These are phyloP conservation scores for Graphiopsis chlorocephala DNA, from an alignment of 2,329 filamentous ascomycete genomes.

Conservation along the genomic window DNA sequence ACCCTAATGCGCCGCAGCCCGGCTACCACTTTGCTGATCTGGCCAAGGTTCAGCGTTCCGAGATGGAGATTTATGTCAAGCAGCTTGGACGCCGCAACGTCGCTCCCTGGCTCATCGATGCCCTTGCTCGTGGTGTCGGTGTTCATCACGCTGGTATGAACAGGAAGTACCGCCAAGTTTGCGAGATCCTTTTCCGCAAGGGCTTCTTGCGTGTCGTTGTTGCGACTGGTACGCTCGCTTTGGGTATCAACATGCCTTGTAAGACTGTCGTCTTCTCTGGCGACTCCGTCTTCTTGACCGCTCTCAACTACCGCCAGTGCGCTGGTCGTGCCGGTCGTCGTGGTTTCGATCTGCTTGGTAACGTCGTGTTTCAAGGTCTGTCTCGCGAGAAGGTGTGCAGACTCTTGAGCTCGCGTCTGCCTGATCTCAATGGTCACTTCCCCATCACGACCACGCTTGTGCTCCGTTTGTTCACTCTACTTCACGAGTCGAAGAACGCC, in stretches of 20 bases:
- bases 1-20: constrained; percentile 62
- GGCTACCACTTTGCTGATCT: constrained; percentile 66
- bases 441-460: constrained; percentile 72
- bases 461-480: constrained; percentile 64
- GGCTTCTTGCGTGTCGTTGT: constrained; percentile 69
- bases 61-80: constrained; percentile 56
- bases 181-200: constrained; percentile 72
- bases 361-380: constrained; percentile 74
- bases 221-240: constrained; percentile 70
- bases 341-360: constrained; percentile 77
- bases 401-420: constrained; percentile 69
- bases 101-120: constrained; percentile 54
- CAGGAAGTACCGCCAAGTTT: constrained; percentile 67
- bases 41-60: constrained; percentile 56
- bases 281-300: constrained; percentile 69
- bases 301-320: constrained; percentile 73
- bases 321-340: constrained; percentile 75
- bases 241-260: constrained; percentile 83
- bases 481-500: constrained; percentile 64
- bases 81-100: constrained; percentile 54
- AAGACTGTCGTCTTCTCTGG: constrained; percentile 76
- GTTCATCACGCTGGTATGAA: constrained; percentile 82
- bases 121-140: constrained; percentile 66
- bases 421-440: constrained; percentile 74
- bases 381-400: constrained; percentile 60